Evolutionary conservation across 345 rosid genomes (phyloP).

Genomic region (Stellera chamaejasme): DNA sequence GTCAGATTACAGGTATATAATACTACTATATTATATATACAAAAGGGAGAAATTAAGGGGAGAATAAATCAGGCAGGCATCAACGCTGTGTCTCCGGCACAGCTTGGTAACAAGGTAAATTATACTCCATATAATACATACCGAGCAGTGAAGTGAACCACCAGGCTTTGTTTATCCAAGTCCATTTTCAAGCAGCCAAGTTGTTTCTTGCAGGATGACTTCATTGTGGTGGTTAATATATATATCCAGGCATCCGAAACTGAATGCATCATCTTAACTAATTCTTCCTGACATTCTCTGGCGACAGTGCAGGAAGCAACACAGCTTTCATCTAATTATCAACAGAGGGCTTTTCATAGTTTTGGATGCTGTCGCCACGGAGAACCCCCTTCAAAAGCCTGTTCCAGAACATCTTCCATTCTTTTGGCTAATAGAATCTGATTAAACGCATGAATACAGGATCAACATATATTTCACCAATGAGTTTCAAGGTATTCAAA

Average conservation of each 20-base stretch:
- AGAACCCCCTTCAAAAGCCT: conserved; percentile 94
- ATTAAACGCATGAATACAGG: neutral
- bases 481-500: conserved; percentile 6
- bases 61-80: neutral
- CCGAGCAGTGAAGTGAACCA: neutral
- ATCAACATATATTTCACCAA: neutral
- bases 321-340: neutral
- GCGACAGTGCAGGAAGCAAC: neutral
- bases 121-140: neutral
- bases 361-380: conserved; percentile 80
- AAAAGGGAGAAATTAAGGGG: neutral
- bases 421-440: conserved; percentile 86
- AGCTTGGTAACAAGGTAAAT: neutral
- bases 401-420: conserved; percentile 92
- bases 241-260: conserved; percentile 10
- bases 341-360: conserved; percentile 39
- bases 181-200: neutral
- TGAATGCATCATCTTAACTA: conserved; percentile 4
- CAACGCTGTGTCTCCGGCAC: conserved; percentile 4
- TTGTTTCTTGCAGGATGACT: neutral
- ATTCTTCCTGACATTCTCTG: neutral
- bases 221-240: conserved; percentile 1
- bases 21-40: neutral
- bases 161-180: neutral
- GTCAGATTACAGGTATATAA: conserved; percentile 3